These are phyloP conservation scores for Wickerhamiella dianesei DNA, from an alignment of 805 yeast genomes.

Conservation along the genomic window DNA sequence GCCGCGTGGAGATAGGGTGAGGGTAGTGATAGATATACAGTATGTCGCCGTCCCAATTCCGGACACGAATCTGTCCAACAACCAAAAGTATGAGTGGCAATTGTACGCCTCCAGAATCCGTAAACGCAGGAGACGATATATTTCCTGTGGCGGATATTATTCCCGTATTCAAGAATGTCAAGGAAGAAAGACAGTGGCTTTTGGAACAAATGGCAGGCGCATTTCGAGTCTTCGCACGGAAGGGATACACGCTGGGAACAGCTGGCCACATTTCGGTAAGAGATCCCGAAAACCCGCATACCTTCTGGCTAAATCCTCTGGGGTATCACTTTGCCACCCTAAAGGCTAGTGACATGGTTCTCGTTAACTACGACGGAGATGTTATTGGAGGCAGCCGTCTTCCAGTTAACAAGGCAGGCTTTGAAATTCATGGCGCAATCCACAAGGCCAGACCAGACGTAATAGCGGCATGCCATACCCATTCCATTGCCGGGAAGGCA, in stretches of 20 bases:
- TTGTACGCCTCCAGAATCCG: too few relatives aligned
- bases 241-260: conserved; percentile 65
- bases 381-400: conserved; percentile 45
- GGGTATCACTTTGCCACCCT: conserved; percentile 56
- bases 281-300: conserved; percentile 65
- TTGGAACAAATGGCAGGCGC: conserved; percentile 70
- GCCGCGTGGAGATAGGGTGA: too few relatives aligned
- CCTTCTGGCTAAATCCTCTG: conserved; percentile 83
- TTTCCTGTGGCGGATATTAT: conserved; percentile 13
- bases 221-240: conserved; percentile 65
- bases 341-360: conserved; percentile 49
- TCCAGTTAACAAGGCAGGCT: conserved; percentile 55
- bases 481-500: conserved; percentile 50
- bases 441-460: conserved; percentile 59
- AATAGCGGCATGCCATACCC: conserved; percentile 60
- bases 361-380: conserved; percentile 47
- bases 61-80: too few relatives aligned
- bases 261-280: conserved; percentile 80
- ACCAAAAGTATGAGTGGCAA: too few relatives aligned
- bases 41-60: too few relatives aligned
- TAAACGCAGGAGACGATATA: background rate
- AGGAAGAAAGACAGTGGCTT: conserved; percentile 18
- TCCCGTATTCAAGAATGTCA: conserved; percentile 13
- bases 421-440: conserved; percentile 52
- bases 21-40: too few relatives aligned